A percentile compares a stretch with the other conserved stretches of the same genome.
phyloP scores from a whole-genome alignment of 2,329 filamentous ascomycete species.

The Cryphonectria nitschkei region DNA sequence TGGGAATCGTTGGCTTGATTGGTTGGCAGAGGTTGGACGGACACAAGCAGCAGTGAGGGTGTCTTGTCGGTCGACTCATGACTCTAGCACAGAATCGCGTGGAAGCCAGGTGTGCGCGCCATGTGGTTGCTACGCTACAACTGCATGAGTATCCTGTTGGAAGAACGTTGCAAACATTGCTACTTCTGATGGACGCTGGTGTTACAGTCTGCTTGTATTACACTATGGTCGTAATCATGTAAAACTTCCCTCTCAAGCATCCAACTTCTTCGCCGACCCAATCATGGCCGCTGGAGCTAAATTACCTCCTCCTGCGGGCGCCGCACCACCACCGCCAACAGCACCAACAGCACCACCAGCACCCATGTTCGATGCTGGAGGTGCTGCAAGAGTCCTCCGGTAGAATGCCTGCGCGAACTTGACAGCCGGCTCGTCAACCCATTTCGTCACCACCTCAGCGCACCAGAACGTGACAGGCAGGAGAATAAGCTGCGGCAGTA shows the following conservation, averaged over 20 bases:
- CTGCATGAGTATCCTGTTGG: too few relatives aligned
- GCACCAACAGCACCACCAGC: constrained; percentile 6
- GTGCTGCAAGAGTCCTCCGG: constrained; percentile 44
- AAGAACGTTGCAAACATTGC: neutral
- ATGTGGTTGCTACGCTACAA: too few relatives aligned
- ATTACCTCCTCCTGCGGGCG: neutral
- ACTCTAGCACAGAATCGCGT: too few relatives aligned
- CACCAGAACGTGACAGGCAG: constrained; percentile 62
- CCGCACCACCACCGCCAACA: neutral
- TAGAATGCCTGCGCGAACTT: constrained; percentile 62
- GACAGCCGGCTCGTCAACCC: constrained; percentile 64
- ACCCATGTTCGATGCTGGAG: neutral
- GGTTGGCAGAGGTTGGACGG: too few relatives aligned
- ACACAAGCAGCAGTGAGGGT: too few relatives aligned
- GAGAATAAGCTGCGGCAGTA: constrained; percentile 62
- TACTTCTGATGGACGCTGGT: too few relatives aligned
- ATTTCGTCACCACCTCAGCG: constrained; percentile 59
- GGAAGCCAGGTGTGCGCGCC: too few relatives aligned
- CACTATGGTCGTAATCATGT: neutral
- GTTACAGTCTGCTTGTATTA: too few relatives aligned
- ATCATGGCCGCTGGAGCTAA: neutral
- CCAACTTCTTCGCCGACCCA: constrained; percentile 16
- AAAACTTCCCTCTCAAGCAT: neutral
- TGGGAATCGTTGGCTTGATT: too few relatives aligned
- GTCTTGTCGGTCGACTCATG: too few relatives aligned